These are phyloP conservation scores for Fusarium sp. DNA, from an alignment of 2,329 filamentous ascomycete genomes.

Conservation along the genomic window DNA sequence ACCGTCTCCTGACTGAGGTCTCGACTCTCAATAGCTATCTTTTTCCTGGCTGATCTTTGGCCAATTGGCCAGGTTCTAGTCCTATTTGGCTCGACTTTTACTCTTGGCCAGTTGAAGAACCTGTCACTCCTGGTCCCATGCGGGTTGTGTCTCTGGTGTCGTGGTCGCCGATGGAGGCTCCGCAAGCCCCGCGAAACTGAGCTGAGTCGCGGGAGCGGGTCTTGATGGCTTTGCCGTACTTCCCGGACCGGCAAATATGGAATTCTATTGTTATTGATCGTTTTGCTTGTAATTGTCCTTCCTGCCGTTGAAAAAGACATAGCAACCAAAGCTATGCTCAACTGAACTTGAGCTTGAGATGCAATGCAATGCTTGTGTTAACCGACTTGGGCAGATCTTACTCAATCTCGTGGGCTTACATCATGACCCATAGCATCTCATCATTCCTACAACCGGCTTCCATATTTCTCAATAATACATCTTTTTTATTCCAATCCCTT, in stretches of 20 bases:
- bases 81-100: conserved; percentile 4
- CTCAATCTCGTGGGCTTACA: not conserved
- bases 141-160: conserved; percentile 5
- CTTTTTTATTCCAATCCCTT: no score
- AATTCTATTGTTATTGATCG: conserved; percentile 9
- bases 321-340: not conserved
- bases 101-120: conserved; percentile 4
- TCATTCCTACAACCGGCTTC: not conserved
- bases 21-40: conserved; percentile 9
- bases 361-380: not conserved
- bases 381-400: conserved; percentile 1
- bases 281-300: not conserved
- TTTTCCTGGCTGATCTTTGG: conserved; percentile 5
- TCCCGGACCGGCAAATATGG: conserved; percentile 8
- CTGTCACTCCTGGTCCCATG: conserved; percentile 7
- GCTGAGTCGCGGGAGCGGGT: conserved; percentile 5
- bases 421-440: not conserved
- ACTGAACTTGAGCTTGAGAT: not conserved
- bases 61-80: not conserved
- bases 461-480: not conserved
- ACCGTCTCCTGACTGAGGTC: conserved; percentile 7
- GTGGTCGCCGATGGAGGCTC: conserved; percentile 17
- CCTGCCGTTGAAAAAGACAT: conserved; percentile 1
- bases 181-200: conserved; percentile 20
- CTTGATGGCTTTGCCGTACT: conserved; percentile 4